Base-by-base conservation (phyloP, 2,329 filamentous ascomycete species). In the Teratosphaeria viscida region DNA sequence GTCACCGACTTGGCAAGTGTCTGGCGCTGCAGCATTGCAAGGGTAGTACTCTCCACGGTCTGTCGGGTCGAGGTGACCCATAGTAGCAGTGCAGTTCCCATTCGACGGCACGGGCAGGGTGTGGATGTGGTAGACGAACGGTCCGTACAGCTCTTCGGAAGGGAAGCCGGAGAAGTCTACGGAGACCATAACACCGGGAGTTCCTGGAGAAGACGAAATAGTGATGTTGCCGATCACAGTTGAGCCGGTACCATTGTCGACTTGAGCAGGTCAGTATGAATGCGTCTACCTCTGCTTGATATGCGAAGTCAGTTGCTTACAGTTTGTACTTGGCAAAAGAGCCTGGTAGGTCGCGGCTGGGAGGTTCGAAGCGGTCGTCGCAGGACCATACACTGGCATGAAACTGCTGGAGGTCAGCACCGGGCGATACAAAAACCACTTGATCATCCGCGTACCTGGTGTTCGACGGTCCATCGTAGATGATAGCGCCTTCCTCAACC, bases 1-100 rank as follows among this genome's bases (percentile, higher is more conserved):
- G 71, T 92, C 89, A 64, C 89, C 89, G 11, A 89, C 83, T 74
- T 92, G 84, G 76, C 89, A 94, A 10, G 82, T 85, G 62, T 81
- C 73, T 7, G 85, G 85, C 6, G 75, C 69, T 10, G 70, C 66
- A 11, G 74, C 43, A 68, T 90, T 78, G 74, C 89, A 92, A 5
- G 80, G 67, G 4, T 84, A 77, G 1, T 73, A 74, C 68, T 90
- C 83, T 63, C 83, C 84, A 56, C 86, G 85, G 56, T 78, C 70
- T 71, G 80, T 89, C 19, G 89, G 88, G 68, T 92, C 87, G 12
- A 90, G 80, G 68, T 92, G 89, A 2, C 77, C 82, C 3, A 82
- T 77, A 1, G 89, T 86, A 4, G 73, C 73, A 56, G 82, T 87
- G 78, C 89, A 92, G 79, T 90, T 89, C 64, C 88, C 88, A 63